Evolutionary conservation across 2,329 filamentous ascomycete genomes (phyloP).

Genomic region (Sarocladium kiliense): DNA sequence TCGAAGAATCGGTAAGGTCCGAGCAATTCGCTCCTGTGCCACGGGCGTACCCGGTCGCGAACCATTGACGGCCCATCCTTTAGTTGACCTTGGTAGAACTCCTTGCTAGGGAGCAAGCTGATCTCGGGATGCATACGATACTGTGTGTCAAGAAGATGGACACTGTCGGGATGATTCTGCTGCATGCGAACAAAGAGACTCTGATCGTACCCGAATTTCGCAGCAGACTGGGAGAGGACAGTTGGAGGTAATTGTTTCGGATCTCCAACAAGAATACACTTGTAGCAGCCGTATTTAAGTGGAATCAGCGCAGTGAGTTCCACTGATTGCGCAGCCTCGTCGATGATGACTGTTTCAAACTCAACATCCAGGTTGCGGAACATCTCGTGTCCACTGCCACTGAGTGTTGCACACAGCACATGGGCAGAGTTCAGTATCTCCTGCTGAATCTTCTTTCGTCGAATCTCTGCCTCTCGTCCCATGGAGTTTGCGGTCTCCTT

Average conservation of each 20-base stretch:
- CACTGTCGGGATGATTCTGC: slow-evolving; percentile 77
- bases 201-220: slow-evolving; percentile 91
- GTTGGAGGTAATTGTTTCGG: slow-evolving; percentile 96
- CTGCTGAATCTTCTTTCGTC: slow-evolving; percentile 78
- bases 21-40: slow-evolving; percentile 78
- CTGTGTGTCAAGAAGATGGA: slow-evolving; percentile 94
- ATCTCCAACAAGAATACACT: slow-evolving; percentile 95
- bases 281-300: slow-evolving; percentile 93
- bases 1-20: slow-evolving; percentile 97
- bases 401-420: slow-evolving; percentile 90
- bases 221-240: slow-evolving; percentile 88
- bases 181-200: slow-evolving; percentile 99
- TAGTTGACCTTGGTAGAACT: slow-evolving; percentile 88
- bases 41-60: slow-evolving; percentile 67
- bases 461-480: slow-evolving; percentile 80
- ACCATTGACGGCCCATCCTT: slow-evolving; percentile 83
- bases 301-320: slow-evolving; percentile 95
- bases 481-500: slow-evolving; percentile 81
- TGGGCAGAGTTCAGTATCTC: slow-evolving; percentile 86
- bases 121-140: slow-evolving; percentile 99
- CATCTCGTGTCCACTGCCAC: slow-evolving; percentile 95
- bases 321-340: slow-evolving; percentile 96
- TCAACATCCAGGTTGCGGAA: slow-evolving; percentile 92
- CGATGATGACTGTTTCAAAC: slow-evolving; percentile 97
- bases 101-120: slow-evolving; percentile 79